Percentiles rank a stretch among this genome's conserved stretches.
Evolutionary conservation across 75 land plant genomes (phyloP).

Genomic region (Chamaecyparis obtusa): DNA sequence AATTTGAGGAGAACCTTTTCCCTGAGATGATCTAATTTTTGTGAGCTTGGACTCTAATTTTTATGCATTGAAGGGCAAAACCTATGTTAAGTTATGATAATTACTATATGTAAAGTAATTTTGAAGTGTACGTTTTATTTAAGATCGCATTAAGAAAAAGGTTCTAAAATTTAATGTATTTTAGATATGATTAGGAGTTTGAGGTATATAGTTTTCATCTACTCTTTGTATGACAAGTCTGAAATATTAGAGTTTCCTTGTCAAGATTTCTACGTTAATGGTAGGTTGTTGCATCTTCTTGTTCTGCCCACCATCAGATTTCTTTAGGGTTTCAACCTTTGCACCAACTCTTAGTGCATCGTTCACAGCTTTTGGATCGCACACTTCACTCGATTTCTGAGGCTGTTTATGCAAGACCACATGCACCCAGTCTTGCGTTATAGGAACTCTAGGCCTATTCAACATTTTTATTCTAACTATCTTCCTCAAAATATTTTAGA

Average conservation of each 20-base stretch:
- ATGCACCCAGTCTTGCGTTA: slow-evolving; percentile 79
- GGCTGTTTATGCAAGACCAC: slow-evolving; percentile 54
- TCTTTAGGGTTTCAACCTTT: slow-evolving; percentile 47
- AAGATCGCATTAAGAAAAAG: too few species aligned
- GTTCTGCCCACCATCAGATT: slow-evolving; percentile 61
- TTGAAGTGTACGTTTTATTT: too few species aligned
- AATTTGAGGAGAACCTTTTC: too few species aligned
- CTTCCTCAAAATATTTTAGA: not conserved
- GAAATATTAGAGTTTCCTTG: slow-evolving; percentile 40
- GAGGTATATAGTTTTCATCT: too few species aligned
- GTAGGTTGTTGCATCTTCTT: slow-evolving; percentile 43
- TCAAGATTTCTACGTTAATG: slow-evolving; percentile 68
- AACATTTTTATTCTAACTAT: slow-evolving; percentile 33
- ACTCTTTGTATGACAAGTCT: too few species aligned
- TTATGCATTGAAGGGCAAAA: too few species aligned
- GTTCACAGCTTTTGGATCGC: slow-evolving; percentile 68
- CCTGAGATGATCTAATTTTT: too few species aligned
- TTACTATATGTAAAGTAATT: too few species aligned
- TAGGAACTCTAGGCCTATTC: slow-evolving; percentile 28
- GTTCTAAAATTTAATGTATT: too few species aligned
- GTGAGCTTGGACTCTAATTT: too few species aligned
- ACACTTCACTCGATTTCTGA: slow-evolving; percentile 46
- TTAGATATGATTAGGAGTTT: too few species aligned
- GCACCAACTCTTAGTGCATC: slow-evolving; percentile 64
- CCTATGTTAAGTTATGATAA: too few species aligned